Percentiles rank a stretch among this genome's conserved stretches.
phyloP scores from a whole-genome alignment of 352 stramenopile genomes.

The Phytophthora constricta region DNA sequence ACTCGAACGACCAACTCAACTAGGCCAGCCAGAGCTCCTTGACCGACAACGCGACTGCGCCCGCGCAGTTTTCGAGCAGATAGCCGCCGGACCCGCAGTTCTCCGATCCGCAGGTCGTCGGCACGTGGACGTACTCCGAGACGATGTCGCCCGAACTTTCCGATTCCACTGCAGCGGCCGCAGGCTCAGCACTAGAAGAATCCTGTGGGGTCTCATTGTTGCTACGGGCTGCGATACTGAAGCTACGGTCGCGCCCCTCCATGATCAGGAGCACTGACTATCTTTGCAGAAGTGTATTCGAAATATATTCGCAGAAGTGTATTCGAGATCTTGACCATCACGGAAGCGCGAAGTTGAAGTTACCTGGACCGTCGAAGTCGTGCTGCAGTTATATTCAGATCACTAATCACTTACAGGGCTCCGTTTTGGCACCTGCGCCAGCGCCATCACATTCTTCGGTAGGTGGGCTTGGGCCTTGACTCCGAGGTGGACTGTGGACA shows the following conservation, averaged over 20 bases:
- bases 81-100: conserved; percentile 54
- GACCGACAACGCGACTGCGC: neutral
- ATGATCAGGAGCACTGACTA: too few relatives aligned
- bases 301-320: too few relatives aligned
- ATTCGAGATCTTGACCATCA: conserved; percentile 3
- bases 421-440: conserved; percentile 44
- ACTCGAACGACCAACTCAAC: neutral
- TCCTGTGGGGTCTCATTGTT: conserved; percentile 13
- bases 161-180: neutral
- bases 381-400: neutral
- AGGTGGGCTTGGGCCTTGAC: conserved; percentile 50
- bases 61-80: conserved; percentile 54
- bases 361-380: neutral
- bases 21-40: neutral
- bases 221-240: conserved; percentile 13
- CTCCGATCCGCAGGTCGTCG: conserved; percentile 43
- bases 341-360: conserved; percentile 8
- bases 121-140: conserved; percentile 42
- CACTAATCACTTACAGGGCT: conserved; percentile 44
- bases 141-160: conserved; percentile 21
- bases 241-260: conserved; percentile 9
- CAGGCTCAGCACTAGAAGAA: conserved; percentile 3
- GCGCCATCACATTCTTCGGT: conserved; percentile 57
- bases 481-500: conserved; percentile 61
- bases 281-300: too few relatives aligned